A percentile compares a stretch with the other conserved stretches of the same genome.
phyloP scores from a whole-genome alignment of 345 rosid genomes.

The Gynandropsis gynandra region DNA sequence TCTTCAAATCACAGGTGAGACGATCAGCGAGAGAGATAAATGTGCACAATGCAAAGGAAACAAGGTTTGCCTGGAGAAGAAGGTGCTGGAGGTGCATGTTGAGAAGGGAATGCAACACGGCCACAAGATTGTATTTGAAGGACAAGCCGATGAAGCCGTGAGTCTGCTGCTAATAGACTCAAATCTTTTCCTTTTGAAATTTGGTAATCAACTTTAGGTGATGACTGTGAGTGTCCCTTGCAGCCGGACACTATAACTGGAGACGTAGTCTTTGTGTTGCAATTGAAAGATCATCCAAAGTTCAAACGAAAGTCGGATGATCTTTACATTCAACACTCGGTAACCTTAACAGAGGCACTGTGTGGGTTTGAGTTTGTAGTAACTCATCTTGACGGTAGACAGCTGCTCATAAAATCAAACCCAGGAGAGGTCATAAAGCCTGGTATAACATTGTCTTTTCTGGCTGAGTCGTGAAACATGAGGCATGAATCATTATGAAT shows the following conservation, averaged over 20 bases:
- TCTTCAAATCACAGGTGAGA: constrained; percentile 46
- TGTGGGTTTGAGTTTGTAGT: constrained; percentile 81
- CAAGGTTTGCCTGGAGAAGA: constrained; percentile 74
- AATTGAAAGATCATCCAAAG: constrained; percentile 79
- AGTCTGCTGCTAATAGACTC: constrained; percentile 11
- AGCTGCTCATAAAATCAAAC: constrained; percentile 76
- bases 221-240: neutral
- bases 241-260: constrained; percentile 96
- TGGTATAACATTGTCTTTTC: constrained; percentile 33
- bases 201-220: neutral
- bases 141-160: constrained; percentile 92
- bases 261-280: constrained; percentile 72
- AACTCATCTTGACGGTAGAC: constrained; percentile 73
- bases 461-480: neutral
- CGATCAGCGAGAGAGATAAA: constrained; percentile 59
- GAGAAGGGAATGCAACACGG: constrained; percentile 94
- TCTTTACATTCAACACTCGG: constrained; percentile 64
- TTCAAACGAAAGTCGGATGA: constrained; percentile 86
- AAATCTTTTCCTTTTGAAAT: neutral
- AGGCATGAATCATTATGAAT: too few relatives aligned
- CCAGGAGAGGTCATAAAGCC: constrained; percentile 89
- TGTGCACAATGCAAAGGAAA: constrained; percentile 82
- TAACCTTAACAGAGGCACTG: constrained; percentile 78
- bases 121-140: constrained; percentile 80
- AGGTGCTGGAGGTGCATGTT: constrained; percentile 71